These are phyloP conservation scores for Coemansia asiatica DNA, from an alignment of 192 early-diverging fungal genomes.

Conservation along the genomic window DNA sequence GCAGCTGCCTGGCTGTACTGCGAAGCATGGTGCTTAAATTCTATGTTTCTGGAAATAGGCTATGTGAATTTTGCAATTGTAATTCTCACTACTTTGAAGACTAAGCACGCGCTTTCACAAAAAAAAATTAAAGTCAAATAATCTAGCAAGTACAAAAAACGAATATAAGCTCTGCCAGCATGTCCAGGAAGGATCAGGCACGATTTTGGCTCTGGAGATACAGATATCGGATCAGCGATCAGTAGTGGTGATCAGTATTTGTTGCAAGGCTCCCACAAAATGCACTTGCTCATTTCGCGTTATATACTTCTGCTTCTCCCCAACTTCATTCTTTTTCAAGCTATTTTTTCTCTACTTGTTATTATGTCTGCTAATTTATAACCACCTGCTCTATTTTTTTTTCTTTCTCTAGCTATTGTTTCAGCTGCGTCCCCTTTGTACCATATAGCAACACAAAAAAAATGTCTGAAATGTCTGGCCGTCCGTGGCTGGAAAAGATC, in stretches of 20 bases:
- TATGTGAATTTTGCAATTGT: too few relatives aligned
- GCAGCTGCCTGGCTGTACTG: neutral
- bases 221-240: too few relatives aligned
- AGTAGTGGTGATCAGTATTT: too few relatives aligned
- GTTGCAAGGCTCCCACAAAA: too few relatives aligned
- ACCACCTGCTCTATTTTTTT: too few relatives aligned
- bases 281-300: too few relatives aligned
- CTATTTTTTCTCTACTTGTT: neutral
- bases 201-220: too few relatives aligned
- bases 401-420: neutral
- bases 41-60: too few relatives aligned
- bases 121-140: neutral
- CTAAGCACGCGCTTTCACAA: neutral
- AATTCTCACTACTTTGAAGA: neutral
- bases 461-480: conserved; percentile 31
- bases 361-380: neutral
- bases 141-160: too few relatives aligned
- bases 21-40: neutral
- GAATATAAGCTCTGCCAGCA: too few relatives aligned
- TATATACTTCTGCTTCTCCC: too few relatives aligned
- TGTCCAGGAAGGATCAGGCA: too few relatives aligned
- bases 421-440: neutral
- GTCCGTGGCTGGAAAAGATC: conserved; percentile 30
- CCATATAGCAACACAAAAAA: neutral
- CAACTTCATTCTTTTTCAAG: neutral